Percentiles rank a stretch among this genome's conserved stretches.
Conservation (phyloP, 78 protist species). For the Acrasis kona region DNA sequence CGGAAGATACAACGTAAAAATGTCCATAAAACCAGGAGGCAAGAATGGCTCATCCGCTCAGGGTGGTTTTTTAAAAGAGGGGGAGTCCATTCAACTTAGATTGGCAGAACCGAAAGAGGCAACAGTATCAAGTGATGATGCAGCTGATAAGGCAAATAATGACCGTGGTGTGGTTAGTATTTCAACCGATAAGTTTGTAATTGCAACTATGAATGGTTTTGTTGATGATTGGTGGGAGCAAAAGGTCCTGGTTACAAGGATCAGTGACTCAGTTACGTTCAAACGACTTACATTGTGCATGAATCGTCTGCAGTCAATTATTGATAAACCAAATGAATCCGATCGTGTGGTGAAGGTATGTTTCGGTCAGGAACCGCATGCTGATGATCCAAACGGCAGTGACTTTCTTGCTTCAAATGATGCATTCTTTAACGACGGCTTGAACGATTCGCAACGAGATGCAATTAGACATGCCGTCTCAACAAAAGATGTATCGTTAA, state of each 20-base stretch:
- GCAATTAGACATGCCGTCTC: constrained; percentile 39
- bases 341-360: background rate
- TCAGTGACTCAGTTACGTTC: constrained; percentile 58
- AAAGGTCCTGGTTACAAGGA: background rate
- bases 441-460: constrained; percentile 37
- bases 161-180: background rate
- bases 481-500: constrained; percentile 50
- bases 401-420: background rate
- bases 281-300: constrained; percentile 28
- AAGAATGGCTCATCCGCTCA: too few species aligned
- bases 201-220: background rate
- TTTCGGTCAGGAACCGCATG: background rate
- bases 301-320: background rate
- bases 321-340: background rate
- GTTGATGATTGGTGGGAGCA: background rate
- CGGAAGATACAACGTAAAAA: too few species aligned
- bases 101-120: background rate
- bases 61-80: background rate
- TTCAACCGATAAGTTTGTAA: background rate
- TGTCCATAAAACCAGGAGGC: too few species aligned
- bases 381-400: background rate
- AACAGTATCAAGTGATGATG: too few species aligned
- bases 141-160: background rate
- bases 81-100: background rate
- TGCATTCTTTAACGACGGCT: background rate